Percentiles rank a stretch among this genome's conserved stretches.
phyloP scores from a whole-genome alignment of 345 rosid genomes.

The Mercurialis annua region DNA sequence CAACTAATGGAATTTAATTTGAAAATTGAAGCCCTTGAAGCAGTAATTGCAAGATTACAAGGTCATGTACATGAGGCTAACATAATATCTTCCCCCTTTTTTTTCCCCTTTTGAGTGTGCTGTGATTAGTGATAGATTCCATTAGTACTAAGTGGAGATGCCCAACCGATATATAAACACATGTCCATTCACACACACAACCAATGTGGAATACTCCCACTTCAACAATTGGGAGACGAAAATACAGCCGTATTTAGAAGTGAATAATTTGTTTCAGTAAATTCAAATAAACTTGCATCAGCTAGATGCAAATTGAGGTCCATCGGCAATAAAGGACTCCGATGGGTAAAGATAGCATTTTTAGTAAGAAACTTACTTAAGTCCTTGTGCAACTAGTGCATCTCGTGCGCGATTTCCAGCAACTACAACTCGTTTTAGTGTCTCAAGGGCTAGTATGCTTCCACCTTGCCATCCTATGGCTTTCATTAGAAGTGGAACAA shows the following conservation, averaged over 20 bases:
- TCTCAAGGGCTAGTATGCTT: constrained; percentile 97
- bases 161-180: too few relatives aligned
- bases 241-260: too few relatives aligned
- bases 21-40: neutral
- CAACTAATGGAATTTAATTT: too few relatives aligned
- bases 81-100: too few relatives aligned
- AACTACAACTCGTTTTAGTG: constrained; percentile 88
- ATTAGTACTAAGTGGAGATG: too few relatives aligned
- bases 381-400: constrained; percentile 98
- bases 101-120: too few relatives aligned
- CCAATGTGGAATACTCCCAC: too few relatives aligned
- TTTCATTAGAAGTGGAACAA: constrained; percentile 98
- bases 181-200: too few relatives aligned
- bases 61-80: too few relatives aligned
- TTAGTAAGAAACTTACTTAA: constrained; percentile 51
- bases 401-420: constrained; percentile 99
- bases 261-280: too few relatives aligned
- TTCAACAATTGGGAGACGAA: too few relatives aligned
- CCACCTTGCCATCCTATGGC: constrained; percentile 99
- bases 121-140: neutral
- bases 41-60: neutral
- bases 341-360: neutral
- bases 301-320: neutral
- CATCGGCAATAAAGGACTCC: neutral
- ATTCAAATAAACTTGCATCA: neutral